Evolutionary conservation across 1,284 basidiomycete species (phyloP).

Genomic region (Inonotus hispidus): DNA sequence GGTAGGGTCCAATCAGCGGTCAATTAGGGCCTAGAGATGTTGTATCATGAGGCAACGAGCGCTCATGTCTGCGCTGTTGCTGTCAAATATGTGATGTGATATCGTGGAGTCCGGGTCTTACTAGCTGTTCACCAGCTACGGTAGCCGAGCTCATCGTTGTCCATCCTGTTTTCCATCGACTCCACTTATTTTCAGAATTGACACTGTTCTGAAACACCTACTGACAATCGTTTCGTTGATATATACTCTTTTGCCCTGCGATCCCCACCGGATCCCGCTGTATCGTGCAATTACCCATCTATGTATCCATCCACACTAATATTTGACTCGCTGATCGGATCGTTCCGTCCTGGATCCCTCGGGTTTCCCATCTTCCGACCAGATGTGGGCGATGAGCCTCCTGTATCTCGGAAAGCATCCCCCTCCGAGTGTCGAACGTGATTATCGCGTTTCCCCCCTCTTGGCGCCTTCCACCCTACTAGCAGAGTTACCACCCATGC

Average conservation of each 20-base stretch:
- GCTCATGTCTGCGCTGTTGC: background rate
- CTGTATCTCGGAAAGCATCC: conserved; percentile 91
- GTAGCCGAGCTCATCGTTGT: background rate
- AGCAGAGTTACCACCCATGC: conserved; percentile 88
- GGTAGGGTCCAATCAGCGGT: background rate
- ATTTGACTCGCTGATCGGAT: background rate
- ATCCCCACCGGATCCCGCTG: too few relatives aligned
- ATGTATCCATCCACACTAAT: background rate
- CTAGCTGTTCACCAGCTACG: background rate
- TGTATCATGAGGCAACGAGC: background rate
- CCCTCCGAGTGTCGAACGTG: conserved; percentile 89
- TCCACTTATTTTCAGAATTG: background rate
- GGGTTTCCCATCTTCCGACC: background rate
- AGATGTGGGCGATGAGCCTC: conserved; percentile 99
- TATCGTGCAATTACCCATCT: background rate
- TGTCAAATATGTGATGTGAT: background rate
- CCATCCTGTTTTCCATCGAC: background rate
- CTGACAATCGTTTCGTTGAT: background rate
- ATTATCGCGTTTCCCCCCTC: conserved; percentile 94
- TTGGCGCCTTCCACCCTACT: conserved; percentile 80
- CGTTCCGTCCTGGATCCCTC: background rate
- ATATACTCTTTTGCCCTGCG: background rate
- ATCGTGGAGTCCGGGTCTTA: too few relatives aligned
- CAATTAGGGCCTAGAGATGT: background rate
- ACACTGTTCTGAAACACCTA: background rate